Evolutionary conservation across 345 rosid genomes (phyloP).

Genomic region (Murraya paniculata): DNA sequence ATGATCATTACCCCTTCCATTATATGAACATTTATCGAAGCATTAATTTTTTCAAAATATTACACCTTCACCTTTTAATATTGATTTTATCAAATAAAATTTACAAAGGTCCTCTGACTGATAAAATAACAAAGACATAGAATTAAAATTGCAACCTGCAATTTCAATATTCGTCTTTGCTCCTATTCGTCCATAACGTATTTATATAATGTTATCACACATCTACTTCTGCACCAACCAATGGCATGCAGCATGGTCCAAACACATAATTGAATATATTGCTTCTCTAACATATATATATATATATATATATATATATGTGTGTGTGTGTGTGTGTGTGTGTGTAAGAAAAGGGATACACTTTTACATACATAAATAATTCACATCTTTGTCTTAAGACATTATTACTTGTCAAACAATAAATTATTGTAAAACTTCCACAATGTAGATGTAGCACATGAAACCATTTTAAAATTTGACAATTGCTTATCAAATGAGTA

Average conservation of each 20-base stretch:
- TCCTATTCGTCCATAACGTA: background rate
- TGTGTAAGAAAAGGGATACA: background rate
- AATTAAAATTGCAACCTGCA: background rate
- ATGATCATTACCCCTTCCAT: no score
- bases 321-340: no score
- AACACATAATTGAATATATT: background rate
- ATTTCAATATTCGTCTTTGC: background rate
- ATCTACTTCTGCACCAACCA: background rate
- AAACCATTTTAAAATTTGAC: no score
- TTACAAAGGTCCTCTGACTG: background rate
- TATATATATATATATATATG: no score
- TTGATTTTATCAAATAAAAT: background rate
- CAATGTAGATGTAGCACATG: no score
- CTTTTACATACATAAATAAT: background rate
- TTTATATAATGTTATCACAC: background rate
- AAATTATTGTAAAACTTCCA: background rate
- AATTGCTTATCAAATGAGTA: no score
- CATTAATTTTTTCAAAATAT: background rate
- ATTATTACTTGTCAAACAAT: background rate
- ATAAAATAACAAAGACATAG: background rate
- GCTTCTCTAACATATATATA: background rate
- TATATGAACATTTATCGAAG: no score
- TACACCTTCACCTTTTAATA: background rate
- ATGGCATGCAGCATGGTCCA: background rate
- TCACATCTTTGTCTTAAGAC: background rate